These are phyloP conservation scores for Trametes versicolor DNA, from an alignment of 1,284 basidiomycete species.

Conservation along the genomic window DNA sequence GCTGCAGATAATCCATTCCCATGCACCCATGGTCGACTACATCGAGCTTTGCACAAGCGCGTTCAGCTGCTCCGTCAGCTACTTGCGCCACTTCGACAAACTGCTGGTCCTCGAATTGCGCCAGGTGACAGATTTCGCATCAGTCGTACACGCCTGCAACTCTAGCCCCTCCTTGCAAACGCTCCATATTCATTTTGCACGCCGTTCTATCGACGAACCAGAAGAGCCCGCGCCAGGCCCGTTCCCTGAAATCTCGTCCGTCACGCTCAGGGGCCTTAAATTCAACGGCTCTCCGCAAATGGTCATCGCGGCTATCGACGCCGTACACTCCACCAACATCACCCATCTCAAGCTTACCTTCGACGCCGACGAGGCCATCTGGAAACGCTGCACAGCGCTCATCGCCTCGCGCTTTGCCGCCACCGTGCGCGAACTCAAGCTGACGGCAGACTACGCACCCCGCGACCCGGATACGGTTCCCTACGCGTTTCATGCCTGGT, in stretches of 20 bases:
- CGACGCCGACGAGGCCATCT: not conserved
- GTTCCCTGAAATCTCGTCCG: not conserved
- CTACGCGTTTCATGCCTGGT: slow-evolving; percentile 11
- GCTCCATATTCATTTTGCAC: not conserved
- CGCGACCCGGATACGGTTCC: no score
- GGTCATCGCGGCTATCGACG: not conserved
- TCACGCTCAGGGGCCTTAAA: not conserved
- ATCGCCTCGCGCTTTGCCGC: slow-evolving; percentile 1
- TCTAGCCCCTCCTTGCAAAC: not conserved
- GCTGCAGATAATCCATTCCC: not conserved
- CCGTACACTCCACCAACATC: slow-evolving; percentile 1
- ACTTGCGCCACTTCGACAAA: not conserved
- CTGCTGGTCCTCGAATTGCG: not conserved
- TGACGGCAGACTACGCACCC: no score
- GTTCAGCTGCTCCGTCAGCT: slow-evolving; percentile 6
- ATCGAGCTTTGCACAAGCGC: not conserved
- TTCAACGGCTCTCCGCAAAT: not conserved
- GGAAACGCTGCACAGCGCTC: slow-evolving; percentile 8
- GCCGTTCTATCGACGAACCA: no score
- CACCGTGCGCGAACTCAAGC: not conserved
- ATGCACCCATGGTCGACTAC: slow-evolving; percentile 3
- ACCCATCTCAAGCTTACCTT: not conserved
- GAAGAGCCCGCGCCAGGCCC: not conserved
- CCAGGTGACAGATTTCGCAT: not conserved
- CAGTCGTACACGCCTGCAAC: not conserved